A percentile compares a stretch with the other conserved stretches of the same genome.
These are phyloP conservation scores for Rubia tinctorum DNA, from an alignment of 305 asterid genomes.

Conservation along the genomic window DNA sequence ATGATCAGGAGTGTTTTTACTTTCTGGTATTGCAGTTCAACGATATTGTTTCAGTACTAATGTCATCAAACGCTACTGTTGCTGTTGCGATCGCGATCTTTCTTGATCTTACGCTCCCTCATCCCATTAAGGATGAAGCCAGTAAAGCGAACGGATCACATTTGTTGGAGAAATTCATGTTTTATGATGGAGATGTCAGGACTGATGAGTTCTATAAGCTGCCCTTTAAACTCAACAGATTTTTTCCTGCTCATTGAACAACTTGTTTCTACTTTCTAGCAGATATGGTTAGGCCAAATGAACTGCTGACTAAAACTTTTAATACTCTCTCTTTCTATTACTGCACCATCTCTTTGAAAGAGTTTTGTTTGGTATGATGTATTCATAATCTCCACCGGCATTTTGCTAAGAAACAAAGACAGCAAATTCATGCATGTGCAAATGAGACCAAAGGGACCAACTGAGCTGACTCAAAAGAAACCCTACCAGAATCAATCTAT, in stretches of 20 bases:
- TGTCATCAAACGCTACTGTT: constrained; percentile 56
- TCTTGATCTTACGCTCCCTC: constrained; percentile 48
- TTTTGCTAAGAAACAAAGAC: constrained; percentile 8
- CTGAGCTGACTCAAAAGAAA: constrained; percentile 15
- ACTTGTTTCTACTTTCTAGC: no score
- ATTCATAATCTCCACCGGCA: background rate
- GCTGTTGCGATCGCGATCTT: constrained; percentile 38
- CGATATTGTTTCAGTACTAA: constrained; percentile 35
- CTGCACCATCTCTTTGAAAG: background rate
- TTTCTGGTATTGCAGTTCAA: constrained; percentile 40
- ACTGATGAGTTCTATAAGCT: constrained; percentile 49
- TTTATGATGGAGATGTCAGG: constrained; percentile 45
- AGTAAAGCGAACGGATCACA: constrained; percentile 49
- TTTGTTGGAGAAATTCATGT: constrained; percentile 62
- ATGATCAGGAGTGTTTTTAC: background rate
- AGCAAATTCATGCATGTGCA: constrained; percentile 13
- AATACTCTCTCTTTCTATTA: background rate
- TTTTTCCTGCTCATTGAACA: constrained; percentile 47
- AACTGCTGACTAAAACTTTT: background rate
- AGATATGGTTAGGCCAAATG: background rate
- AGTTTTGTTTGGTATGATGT: background rate
- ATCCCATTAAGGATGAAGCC: constrained; percentile 25
- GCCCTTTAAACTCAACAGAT: constrained; percentile 50
- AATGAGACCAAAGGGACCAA: background rate
- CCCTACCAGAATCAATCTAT: no score